A percentile compares a stretch with the other conserved stretches of the same genome.
Evolutionary conservation across 345 rosid genomes (phyloP).

Genomic region (Citrus medica): DNA sequence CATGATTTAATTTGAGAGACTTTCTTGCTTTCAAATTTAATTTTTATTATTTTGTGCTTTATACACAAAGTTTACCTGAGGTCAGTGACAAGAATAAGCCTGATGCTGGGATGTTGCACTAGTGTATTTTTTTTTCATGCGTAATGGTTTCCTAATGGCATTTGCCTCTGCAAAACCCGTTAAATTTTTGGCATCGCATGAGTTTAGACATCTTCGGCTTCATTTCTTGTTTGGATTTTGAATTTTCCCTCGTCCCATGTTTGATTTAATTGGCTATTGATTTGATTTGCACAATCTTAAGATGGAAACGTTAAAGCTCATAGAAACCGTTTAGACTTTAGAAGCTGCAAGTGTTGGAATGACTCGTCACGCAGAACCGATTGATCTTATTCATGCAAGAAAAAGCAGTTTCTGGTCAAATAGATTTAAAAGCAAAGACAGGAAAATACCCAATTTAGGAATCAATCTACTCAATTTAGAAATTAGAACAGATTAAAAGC

Average conservation of each 20-base stretch:
- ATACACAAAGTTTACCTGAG: background rate
- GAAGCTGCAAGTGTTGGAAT: background rate
- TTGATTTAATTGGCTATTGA: background rate
- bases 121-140: background rate
- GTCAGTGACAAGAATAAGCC: background rate
- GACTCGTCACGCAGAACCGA: background rate
- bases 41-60: background rate
- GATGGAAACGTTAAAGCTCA: background rate
- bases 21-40: background rate
- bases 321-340: no score
- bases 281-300: background rate
- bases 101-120: slow-evolving; percentile 5
- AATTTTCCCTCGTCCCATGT: background rate
- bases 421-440: background rate
- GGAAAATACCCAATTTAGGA: no score
- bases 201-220: background rate
- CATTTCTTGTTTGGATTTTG: background rate
- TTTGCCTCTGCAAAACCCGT: background rate
- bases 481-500: no score
- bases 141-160: background rate
- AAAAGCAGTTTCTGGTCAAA: background rate
- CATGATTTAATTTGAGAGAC: slow-evolving; percentile 9
- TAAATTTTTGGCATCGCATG: background rate
- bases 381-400: background rate
- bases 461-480: no score